Evolutionary conservation across 2,329 filamentous ascomycete genomes (phyloP), one percentile per base, ranked within the genome.

Genomic region (Ophiostoma perfectum): DNA sequence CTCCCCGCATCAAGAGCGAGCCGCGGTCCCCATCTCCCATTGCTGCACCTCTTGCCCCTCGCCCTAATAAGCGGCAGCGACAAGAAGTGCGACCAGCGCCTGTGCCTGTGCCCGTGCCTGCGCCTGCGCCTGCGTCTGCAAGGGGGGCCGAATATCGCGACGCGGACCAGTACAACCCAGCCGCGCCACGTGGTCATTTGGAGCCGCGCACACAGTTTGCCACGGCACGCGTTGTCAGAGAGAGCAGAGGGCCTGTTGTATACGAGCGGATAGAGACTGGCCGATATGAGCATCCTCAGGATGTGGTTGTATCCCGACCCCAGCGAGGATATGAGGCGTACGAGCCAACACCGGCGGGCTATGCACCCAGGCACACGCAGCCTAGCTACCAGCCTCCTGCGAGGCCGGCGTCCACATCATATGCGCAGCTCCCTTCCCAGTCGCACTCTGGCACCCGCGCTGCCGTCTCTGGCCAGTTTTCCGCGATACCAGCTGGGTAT

Each of bases 11-110:
- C 73, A 90, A 90, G 74, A 78, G 82, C 38, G 88, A 90, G 74
- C 87, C 87, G n/a, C 81, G 80, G 64, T 90, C 88, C 1, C 83
- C 85, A 1, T 89, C 87, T 6, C 87, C 86, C 8, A 76, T 88
- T 66, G 79, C 79, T 70, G 81, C 81, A 18, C 81, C 82, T 27
- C 80, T 83, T n/a, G 81, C 83, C 70, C 76, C 81, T 44, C 81
- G 85, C 65, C 83, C 86, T 9, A 80, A 78, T 72, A 89, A 89
- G 75, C 83, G 86, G 66, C 82, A 83, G 73, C 82, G 83, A 71
- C 81, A 84, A 63, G 76, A 77, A 41, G 77, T 79, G 62, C 79
- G 78, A 65, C 80, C 47, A 78, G 78, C 67, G 27, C 2, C 55
- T 55, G 36, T 38, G 45, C 44, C 55, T 65, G 66, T 44, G 16